phyloP scores from a whole-genome alignment of 2,329 filamentous ascomycete species.

The Coniochaeta prunicola region DNA sequence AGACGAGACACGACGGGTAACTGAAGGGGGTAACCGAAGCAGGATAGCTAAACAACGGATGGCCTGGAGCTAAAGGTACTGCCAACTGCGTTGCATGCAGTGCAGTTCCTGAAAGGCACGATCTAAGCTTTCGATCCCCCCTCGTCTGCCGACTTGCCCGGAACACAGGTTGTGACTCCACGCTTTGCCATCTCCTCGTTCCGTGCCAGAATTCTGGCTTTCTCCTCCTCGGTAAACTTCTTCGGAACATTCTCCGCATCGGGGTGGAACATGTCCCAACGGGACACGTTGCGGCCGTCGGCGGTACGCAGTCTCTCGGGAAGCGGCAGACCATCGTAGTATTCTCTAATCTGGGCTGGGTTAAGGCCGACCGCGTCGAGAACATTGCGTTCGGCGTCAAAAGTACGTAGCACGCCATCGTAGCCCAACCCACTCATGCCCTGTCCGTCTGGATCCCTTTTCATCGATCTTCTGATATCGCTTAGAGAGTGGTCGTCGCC shows the following conservation, averaged over 20 bases:
- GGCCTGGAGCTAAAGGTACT: too few species aligned
- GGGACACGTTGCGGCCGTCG: slow-evolving; percentile 10
- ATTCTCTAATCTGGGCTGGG: slow-evolving; percentile 12
- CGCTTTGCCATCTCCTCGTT: slow-evolving; percentile 1
- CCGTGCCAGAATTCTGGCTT: slow-evolving; percentile 4
- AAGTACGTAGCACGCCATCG: slow-evolving; percentile 10
- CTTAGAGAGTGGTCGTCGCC: slow-evolving; percentile 2
- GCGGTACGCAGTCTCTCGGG: slow-evolving; percentile 8
- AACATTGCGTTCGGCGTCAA: slow-evolving; percentile 11
- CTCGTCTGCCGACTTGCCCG: slow-evolving; percentile 1
- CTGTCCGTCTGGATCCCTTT: slow-evolving; percentile 6
- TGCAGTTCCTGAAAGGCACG: too few species aligned
- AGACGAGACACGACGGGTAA: not conserved
- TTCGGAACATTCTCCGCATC: slow-evolving; percentile 9
- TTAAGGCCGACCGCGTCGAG: slow-evolving; percentile 10
- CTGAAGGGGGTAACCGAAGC: not conserved
- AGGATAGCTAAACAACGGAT: too few species aligned
- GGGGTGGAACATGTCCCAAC: slow-evolving; percentile 11
- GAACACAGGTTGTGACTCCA: slow-evolving; percentile 3
- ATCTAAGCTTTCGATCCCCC: slow-evolving; percentile 1
- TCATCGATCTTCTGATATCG: slow-evolving; percentile 4
- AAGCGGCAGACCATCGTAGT: slow-evolving; percentile 6
- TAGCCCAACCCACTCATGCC: slow-evolving; percentile 9
- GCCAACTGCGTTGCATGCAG: too few species aligned
- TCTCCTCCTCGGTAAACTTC: slow-evolving; percentile 11